phyloP scores from a whole-genome alignment of 2,329 filamentous ascomycete species.

The Fonsecaea erecta region DNA sequence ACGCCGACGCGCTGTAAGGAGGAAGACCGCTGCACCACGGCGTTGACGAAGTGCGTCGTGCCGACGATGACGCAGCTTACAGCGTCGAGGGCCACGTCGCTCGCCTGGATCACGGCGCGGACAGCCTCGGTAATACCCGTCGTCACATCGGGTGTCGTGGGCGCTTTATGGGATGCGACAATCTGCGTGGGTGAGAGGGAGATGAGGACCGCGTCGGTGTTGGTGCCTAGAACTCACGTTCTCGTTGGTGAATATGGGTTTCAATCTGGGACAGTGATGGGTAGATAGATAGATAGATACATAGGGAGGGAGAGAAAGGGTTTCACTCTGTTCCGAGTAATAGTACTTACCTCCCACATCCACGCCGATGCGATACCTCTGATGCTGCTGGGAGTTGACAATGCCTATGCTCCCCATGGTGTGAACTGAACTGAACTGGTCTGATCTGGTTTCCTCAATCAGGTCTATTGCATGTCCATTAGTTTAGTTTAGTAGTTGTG shows the following conservation, averaged over 20 bases:
- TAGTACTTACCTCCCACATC: conserved; percentile 29
- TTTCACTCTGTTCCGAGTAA: no score
- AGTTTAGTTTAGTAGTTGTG: no score
- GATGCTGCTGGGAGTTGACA: conserved; percentile 6
- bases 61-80: conserved; percentile 56
- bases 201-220: conserved; percentile 32
- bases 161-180: conserved; percentile 44
- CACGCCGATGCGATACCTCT: conserved; percentile 25
- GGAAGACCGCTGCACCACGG: conserved; percentile 25
- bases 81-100: conserved; percentile 41
- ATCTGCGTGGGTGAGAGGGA: conserved; percentile 21
- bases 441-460: conserved; percentile 12
- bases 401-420: conserved; percentile 26
- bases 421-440: no score
- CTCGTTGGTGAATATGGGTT: neutral
- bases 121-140: conserved; percentile 49
- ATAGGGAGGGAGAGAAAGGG: neutral
- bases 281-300: no score
- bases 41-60: conserved; percentile 59
- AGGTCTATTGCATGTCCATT: neutral
- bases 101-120: conserved; percentile 43
- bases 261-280: neutral
- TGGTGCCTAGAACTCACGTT: conserved; percentile 16
- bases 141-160: conserved; percentile 49
- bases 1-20: conserved; percentile 24